Percentiles rank a stretch among this genome's conserved stretches.
Conservation (phyloP, 495 filamentous ascomycete species). For the Cryomyces minteri region DNA sequence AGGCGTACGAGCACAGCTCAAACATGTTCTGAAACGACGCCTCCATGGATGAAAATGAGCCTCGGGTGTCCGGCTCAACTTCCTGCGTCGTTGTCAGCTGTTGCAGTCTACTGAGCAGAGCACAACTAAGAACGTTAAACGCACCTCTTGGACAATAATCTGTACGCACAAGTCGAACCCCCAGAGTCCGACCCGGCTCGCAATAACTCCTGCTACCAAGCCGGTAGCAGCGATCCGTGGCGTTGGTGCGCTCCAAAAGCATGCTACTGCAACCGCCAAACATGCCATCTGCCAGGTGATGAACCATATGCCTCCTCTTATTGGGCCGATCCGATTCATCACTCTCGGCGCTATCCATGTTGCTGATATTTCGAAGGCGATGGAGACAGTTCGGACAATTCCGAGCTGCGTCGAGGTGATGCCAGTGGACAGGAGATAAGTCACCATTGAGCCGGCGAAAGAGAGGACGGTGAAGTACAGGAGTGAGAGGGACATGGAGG, state of each 20-base stretch:
- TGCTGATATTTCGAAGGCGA: slow-evolving; percentile 26
- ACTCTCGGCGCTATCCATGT: slow-evolving; percentile 31
- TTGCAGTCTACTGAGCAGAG: slow-evolving; percentile 10
- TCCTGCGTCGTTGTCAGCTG: slow-evolving; percentile 6
- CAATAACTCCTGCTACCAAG: slow-evolving; percentile 30
- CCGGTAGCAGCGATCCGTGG: slow-evolving; percentile 2
- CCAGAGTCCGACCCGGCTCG: slow-evolving; percentile 48
- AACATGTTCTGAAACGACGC: slow-evolving; percentile 43
- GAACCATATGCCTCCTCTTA: slow-evolving; percentile 44
- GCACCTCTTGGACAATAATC: slow-evolving; percentile 44
- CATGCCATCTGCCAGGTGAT: slow-evolving; percentile 36
- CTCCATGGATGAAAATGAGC: slow-evolving; percentile 43
- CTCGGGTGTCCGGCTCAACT: slow-evolving; percentile 20
- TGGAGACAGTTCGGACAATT: slow-evolving; percentile 19
- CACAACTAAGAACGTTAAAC: slow-evolving; percentile 3
- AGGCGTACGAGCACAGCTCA: slow-evolving; percentile 41
- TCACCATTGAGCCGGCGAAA: slow-evolving; percentile 24
- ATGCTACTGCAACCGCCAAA: too few relatives aligned
- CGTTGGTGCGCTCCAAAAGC: too few relatives aligned
- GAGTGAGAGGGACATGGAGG: slow-evolving; percentile 20
- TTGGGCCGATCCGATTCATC: slow-evolving; percentile 34
- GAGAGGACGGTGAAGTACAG: slow-evolving; percentile 28
- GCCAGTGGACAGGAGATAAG: slow-evolving; percentile 22
- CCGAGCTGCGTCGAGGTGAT: slow-evolving; percentile 21
- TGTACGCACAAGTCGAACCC: slow-evolving; percentile 51